phyloP scores from a whole-genome alignment of 371 early-diverging fungal species.

The Circinella minor region DNA sequence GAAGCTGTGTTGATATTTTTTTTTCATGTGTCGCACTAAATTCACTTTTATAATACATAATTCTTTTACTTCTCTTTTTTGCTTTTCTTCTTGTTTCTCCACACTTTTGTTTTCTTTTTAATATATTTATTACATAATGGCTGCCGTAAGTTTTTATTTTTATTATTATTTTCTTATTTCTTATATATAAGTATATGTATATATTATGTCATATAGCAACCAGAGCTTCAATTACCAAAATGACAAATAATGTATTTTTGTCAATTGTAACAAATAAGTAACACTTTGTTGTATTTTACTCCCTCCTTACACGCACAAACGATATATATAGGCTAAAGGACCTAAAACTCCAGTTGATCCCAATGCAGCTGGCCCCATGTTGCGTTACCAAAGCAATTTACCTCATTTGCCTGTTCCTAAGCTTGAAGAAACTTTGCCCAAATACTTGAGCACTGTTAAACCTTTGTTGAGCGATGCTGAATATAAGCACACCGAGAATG shows the following conservation, averaged over 20 bases:
- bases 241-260: too few relatives aligned
- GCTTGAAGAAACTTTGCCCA: constrained; percentile 78
- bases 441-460: constrained; percentile 78
- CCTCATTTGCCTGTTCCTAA: constrained; percentile 91
- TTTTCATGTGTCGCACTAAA: not conserved
- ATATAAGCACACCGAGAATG: constrained; percentile 69
- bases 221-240: not conserved
- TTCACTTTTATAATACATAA: too few relatives aligned
- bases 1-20: not conserved
- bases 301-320: too few relatives aligned
- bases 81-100: constrained; percentile 79
- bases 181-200: too few relatives aligned
- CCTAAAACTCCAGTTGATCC: constrained; percentile 56
- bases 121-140: constrained; percentile 22
- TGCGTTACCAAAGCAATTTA: constrained; percentile 71
- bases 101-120: constrained; percentile 77
- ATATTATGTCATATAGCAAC: too few relatives aligned
- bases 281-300: too few relatives aligned
- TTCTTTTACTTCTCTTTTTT: constrained; percentile 39
- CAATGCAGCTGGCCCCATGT: constrained; percentile 61
- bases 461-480: constrained; percentile 79
- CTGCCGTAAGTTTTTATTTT: not conserved
- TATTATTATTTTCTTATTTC: not conserved
- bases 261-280: too few relatives aligned
- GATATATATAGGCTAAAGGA: constrained; percentile 7